A percentile compares a stretch with the other conserved stretches of the same genome.
Evolutionary conservation across 2,329 filamentous ascomycete genomes (phyloP).

Genomic region (Seiridium unicorne): DNA sequence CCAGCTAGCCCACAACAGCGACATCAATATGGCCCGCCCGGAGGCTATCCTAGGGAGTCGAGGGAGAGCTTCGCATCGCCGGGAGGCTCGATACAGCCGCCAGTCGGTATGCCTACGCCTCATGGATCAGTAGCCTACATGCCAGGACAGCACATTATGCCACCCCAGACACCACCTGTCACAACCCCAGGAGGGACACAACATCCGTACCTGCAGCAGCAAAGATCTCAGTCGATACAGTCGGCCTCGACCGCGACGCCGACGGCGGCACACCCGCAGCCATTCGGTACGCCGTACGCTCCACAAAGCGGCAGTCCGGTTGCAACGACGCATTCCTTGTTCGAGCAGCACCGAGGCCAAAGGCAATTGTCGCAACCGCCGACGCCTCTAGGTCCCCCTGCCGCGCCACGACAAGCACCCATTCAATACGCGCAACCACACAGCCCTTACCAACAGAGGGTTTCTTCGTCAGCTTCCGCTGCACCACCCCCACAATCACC

Average conservation of each 20-base stretch:
- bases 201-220: conserved; percentile 35
- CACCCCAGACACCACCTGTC: conserved; percentile 50
- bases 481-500: conserved; percentile 25
- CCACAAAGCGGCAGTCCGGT: conserved; percentile 50
- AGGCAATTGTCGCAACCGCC: conserved; percentile 54
- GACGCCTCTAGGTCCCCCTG: conserved; percentile 50
- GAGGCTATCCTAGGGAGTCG: conserved; percentile 35
- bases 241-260: conserved; percentile 61
- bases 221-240: conserved; percentile 56
- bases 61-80: conserved; percentile 46
- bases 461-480: conserved; percentile 27
- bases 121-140: conserved; percentile 34
- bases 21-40: conserved; percentile 47
- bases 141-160: conserved; percentile 38
- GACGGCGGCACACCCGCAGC: conserved; percentile 55
- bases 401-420: conserved; percentile 41
- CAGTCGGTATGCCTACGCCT: conserved; percentile 31
- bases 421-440: conserved; percentile 41
- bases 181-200: conserved; percentile 37
- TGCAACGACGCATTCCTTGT: conserved; percentile 38
- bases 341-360: conserved; percentile 21
- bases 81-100: conserved; percentile 25
- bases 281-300: conserved; percentile 47
- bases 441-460: conserved; percentile 60
- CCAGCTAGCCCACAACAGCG: conserved; percentile 50